phyloP scores from a whole-genome alignment of 2,329 filamentous ascomycete genomes.

The Chaetomiaceae sp. region DNA sequence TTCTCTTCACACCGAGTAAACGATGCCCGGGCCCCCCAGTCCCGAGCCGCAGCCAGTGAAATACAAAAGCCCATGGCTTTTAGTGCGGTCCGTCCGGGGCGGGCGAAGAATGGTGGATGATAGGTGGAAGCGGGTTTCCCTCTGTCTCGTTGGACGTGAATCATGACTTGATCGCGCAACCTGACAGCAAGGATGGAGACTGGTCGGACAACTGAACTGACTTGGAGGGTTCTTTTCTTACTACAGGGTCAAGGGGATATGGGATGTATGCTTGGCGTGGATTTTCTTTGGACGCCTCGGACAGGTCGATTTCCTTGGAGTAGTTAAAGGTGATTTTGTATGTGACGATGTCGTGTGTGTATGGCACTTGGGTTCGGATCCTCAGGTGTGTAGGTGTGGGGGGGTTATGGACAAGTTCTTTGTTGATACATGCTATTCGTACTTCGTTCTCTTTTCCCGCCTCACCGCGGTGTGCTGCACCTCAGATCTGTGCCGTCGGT shows the following conservation, averaged over 20 bases:
- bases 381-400: not conserved
- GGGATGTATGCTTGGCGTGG: constrained; percentile 15
- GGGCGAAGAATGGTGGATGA: constrained; percentile 1
- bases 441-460: too few species aligned
- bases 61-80: constrained; percentile 25
- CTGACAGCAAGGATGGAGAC: constrained; percentile 21
- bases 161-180: constrained; percentile 24
- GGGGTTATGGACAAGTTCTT: too few species aligned
- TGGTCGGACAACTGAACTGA: constrained; percentile 15
- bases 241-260: not conserved
- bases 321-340: not conserved
- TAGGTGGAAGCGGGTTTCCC: constrained; percentile 16
- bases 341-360: not conserved
- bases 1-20: constrained; percentile 65
- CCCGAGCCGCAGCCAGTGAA: constrained; percentile 9
- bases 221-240: constrained; percentile 14
- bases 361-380: not conserved
- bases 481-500: too few species aligned
- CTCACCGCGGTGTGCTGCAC: too few species aligned
- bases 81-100: constrained; percentile 16
- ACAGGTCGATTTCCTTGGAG: constrained; percentile 10
- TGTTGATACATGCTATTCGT: not conserved
- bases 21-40: not conserved
- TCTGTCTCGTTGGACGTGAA: constrained; percentile 27
- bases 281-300: constrained; percentile 16